Conservation (phyloP, 2,329 filamentous ascomycete species). For the Aspergillus texensis region DNA sequence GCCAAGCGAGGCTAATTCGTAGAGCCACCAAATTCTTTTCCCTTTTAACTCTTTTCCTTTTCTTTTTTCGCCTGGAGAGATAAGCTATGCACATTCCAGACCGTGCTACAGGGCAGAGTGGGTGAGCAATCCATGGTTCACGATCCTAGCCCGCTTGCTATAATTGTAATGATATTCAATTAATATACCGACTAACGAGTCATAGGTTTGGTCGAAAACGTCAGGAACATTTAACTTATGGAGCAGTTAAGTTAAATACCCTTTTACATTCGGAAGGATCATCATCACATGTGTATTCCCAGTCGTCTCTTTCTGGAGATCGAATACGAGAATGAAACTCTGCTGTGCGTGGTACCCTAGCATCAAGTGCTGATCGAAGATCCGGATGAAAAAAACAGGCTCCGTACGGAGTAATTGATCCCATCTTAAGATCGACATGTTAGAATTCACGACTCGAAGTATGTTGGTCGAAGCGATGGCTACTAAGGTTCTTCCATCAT, state of each 20-base stretch:
- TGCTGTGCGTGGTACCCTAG: background rate
- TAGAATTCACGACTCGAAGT: background rate
- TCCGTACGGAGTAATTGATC: background rate
- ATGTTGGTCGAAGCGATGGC: background rate
- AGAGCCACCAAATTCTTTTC: background rate
- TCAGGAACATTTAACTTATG: constrained; percentile 4
- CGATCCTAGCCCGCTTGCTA: background rate
- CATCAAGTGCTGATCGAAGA: background rate
- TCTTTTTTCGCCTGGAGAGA: background rate
- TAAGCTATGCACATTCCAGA: background rate
- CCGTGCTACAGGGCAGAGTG: background rate
- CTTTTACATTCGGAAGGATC: background rate
- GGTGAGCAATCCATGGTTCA: background rate
- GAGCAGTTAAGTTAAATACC: background rate
- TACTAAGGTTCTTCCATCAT: background rate
- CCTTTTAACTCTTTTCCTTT: background rate
- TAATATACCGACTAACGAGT: background rate
- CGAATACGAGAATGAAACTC: background rate
- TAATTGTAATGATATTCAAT: background rate
- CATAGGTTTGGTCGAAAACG: background rate
- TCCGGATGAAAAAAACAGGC: background rate
- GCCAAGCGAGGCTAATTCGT: background rate
- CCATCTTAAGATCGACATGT: background rate
- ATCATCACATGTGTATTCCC: background rate
- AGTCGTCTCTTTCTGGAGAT: background rate